Evolutionary conservation across 2,329 filamentous ascomycete species (phyloP).

Genomic region (Beauveria sp.): DNA sequence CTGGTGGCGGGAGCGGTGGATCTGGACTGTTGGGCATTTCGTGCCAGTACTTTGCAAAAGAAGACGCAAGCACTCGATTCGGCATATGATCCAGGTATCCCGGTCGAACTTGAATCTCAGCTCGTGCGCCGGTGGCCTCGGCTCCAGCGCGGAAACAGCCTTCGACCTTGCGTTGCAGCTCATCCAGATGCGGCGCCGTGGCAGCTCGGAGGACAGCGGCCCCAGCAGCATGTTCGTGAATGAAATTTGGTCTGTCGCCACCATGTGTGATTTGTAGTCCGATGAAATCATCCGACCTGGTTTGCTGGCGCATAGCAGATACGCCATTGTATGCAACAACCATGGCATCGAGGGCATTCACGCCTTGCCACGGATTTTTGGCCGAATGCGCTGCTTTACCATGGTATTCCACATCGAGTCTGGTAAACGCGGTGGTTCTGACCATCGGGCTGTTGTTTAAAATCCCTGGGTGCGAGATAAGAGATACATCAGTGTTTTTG

Average conservation of each 20-base stretch:
- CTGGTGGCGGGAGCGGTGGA: constrained; percentile 22
- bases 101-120: constrained; percentile 30
- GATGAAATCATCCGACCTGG: constrained; percentile 41
- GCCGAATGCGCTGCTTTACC: constrained; percentile 50
- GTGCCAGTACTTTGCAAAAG: constrained; percentile 38
- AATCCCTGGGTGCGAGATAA: constrained; percentile 24
- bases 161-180: constrained; percentile 33
- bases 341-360: constrained; percentile 52
- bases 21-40: constrained; percentile 23
- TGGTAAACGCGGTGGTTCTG: constrained; percentile 42
- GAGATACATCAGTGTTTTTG: constrained; percentile 22
- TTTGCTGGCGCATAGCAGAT: constrained; percentile 47
- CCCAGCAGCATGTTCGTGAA: constrained; percentile 41
- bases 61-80: constrained; percentile 38
- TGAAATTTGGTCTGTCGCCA: constrained; percentile 47
- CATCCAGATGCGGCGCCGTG: constrained; percentile 24
- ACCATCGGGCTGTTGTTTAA: constrained; percentile 38
- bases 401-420: constrained; percentile 42
- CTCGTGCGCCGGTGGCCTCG: constrained; percentile 36
- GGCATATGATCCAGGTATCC: constrained; percentile 48
- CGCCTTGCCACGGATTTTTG: constrained; percentile 49
- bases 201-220: constrained; percentile 21
- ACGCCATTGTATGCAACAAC: constrained; percentile 41
- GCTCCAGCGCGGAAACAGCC: constrained; percentile 34
- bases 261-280: constrained; percentile 46